A percentile compares a stretch with the other conserved stretches of the same genome.
Evolutionary conservation across 139 green algal genomes (phyloP).

Genomic region (Volvox reticuliferus): DNA sequence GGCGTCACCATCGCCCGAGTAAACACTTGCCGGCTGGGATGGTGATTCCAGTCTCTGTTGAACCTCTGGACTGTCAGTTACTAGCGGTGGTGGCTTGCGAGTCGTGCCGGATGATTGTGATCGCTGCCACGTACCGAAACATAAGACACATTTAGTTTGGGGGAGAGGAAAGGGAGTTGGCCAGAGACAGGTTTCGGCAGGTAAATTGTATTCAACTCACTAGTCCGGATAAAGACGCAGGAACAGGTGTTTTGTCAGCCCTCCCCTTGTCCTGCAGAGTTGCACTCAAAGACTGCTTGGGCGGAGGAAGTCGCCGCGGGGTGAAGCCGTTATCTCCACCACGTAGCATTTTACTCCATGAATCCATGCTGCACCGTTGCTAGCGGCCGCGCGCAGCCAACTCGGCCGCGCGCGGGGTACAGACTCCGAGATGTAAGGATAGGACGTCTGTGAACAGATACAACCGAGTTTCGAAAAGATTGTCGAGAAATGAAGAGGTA

Average conservation of each 20-base stretch:
- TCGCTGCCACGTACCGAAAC: neutral
- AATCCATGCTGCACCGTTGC: neutral
- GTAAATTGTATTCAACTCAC: neutral
- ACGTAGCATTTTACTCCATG: constrained; percentile 12
- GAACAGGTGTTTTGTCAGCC: neutral
- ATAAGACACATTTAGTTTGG: neutral
- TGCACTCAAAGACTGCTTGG: neutral
- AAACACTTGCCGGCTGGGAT: neutral
- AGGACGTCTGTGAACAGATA: neutral
- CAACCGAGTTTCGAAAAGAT: neutral
- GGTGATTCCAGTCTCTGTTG: neutral
- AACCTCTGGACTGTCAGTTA: neutral
- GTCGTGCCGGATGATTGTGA: neutral
- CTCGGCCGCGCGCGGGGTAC: neutral
- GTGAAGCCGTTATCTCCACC: constrained; percentile 7
- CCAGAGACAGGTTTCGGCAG: neutral
- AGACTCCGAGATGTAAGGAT: too few species aligned
- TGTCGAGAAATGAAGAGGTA: too few species aligned
- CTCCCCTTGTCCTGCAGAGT: neutral
- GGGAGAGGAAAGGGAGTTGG: neutral
- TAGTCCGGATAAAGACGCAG: neutral
- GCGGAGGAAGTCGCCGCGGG: neutral
- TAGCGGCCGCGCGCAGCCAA: neutral
- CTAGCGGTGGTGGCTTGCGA: neutral
- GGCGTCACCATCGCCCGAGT: neutral